A percentile compares a stretch with the other conserved stretches of the same genome.
Evolutionary conservation across 192 early-diverging fungal genomes (phyloP).

Genomic region (Jimgerdemannia flammicorona): DNA sequence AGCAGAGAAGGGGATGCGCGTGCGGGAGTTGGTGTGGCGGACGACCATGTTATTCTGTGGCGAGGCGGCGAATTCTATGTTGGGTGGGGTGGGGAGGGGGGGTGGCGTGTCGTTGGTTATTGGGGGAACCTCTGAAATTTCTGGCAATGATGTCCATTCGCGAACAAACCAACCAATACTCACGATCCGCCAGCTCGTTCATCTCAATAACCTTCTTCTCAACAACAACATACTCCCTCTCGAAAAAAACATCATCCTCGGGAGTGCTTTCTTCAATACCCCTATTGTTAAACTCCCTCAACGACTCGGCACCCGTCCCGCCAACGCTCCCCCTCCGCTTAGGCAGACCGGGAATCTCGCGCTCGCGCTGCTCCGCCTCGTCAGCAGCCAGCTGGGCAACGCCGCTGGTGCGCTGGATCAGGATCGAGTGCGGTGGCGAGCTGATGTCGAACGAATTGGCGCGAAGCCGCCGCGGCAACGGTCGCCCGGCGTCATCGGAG

Average conservation of each 20-base stretch:
- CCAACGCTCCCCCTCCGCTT: conserved; percentile 4
- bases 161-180: background rate
- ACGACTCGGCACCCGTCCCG: conserved; percentile 3
- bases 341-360: background rate
- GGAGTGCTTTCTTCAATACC: background rate
- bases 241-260: conserved; percentile 52
- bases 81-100: too few species aligned
- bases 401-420: background rate
- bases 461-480: background rate
- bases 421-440: background rate
- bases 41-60: conserved; percentile 1
- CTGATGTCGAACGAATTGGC: conserved; percentile 2
- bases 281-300: background rate
- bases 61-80: conserved; percentile 25
- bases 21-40: too few species aligned
- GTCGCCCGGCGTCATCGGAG: background rate
- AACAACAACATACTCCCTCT: conserved; percentile 73
- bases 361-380: too few species aligned
- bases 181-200: conserved; percentile 75
- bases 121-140: too few species aligned
- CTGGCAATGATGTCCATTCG: too few species aligned
- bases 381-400: too few species aligned
- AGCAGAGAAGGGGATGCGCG: background rate
- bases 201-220: conserved; percentile 69
- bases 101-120: too few species aligned